phyloP scores from a whole-genome alignment of 2,329 filamentous ascomycete species.

The Acrodontium crateriforme region DNA sequence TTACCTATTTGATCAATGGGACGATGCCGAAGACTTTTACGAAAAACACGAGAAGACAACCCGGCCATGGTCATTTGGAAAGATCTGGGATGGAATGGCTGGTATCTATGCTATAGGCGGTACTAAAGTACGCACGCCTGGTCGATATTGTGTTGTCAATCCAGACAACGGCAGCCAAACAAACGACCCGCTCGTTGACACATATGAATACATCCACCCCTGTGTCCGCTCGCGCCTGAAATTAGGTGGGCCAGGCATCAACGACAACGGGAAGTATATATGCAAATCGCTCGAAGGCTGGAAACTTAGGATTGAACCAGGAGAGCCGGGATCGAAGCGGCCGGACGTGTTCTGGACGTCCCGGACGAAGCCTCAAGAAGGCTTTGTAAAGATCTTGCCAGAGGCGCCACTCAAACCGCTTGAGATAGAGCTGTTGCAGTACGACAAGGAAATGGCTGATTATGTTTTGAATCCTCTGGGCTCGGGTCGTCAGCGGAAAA shows the following conservation, averaged over 20 bases:
- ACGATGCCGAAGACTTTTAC: constrained; percentile 32
- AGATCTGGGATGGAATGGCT: constrained; percentile 31
- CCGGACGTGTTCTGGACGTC: constrained; percentile 31
- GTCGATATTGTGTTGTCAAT: constrained; percentile 32
- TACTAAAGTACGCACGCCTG: constrained; percentile 31
- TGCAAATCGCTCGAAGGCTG: constrained; percentile 31
- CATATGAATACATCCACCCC: constrained; percentile 39
- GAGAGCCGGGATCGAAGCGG: constrained; percentile 11
- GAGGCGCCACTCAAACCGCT: constrained; percentile 32
- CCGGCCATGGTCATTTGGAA: constrained; percentile 38
- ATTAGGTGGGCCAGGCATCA: constrained; percentile 32
- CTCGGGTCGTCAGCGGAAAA: constrained; percentile 10
- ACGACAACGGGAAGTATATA: constrained; percentile 36
- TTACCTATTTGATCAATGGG: constrained; percentile 34
- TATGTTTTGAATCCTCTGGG: constrained; percentile 11
- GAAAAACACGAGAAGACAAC: constrained; percentile 25
- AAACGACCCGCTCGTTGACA: constrained; percentile 31
- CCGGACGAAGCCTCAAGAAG: constrained; percentile 6
- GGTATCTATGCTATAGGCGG: constrained; percentile 36
- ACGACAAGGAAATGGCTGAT: constrained; percentile 12
- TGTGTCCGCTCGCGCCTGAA: constrained; percentile 32
- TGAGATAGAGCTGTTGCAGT: constrained; percentile 26
- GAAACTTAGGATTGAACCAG: constrained; percentile 30
- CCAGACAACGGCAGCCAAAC: constrained; percentile 30
- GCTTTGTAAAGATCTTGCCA: constrained; percentile 20